Evolutionary conservation across 2,329 filamentous ascomycete genomes (phyloP), one percentile per base, ranked within the genome.

Genomic region (Mycosphaerelloides madeirae): DNA sequence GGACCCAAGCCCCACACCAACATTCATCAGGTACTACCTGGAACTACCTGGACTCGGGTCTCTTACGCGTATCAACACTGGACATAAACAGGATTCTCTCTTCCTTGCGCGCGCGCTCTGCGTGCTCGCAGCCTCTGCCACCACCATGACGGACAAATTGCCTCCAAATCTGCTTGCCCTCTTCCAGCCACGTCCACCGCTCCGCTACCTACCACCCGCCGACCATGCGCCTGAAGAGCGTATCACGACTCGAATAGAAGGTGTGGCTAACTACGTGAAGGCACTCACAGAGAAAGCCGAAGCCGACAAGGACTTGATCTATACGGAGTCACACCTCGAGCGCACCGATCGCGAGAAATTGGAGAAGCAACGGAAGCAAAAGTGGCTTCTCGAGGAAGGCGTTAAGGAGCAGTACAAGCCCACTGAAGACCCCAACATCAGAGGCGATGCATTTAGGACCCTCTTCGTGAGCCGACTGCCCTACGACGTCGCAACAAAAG

Each of bases 271-370:
- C 38, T 96, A 80, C 61, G 74, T 97, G 16, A 77, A 83, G 14
- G 81, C 82, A 18, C 72, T 95, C 29, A 73, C 84, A 49, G 80
- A 86, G 91, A 94, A 70, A 85, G 85, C 64, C 80, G 88, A 57
- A 37, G 39, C 42, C 12, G 43, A 46, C 28, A 51, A 54, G 29
- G 31, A 47, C 20, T 44, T 52, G 11, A 83, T 83, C 8, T 83
- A 89, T 6, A 95, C 88, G 1, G 93, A 97, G 70, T 95, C 89
- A 67, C 95, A 89, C 88, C 76, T 96, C 57, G 83, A 97, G 71
- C 78, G 79, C 60, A 85, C 87, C 70, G 87, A 95, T 68, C 83
- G 90, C 53, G 79, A 87, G 65, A 88, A 85, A 73, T 66, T 76
- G 34, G 91, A 97, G 73, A 90, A 89, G 72, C 79, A 83, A 66